These are phyloP conservation scores for Santalum album DNA, from an alignment of 164 flowering plant genomes.

Conservation along the genomic window DNA sequence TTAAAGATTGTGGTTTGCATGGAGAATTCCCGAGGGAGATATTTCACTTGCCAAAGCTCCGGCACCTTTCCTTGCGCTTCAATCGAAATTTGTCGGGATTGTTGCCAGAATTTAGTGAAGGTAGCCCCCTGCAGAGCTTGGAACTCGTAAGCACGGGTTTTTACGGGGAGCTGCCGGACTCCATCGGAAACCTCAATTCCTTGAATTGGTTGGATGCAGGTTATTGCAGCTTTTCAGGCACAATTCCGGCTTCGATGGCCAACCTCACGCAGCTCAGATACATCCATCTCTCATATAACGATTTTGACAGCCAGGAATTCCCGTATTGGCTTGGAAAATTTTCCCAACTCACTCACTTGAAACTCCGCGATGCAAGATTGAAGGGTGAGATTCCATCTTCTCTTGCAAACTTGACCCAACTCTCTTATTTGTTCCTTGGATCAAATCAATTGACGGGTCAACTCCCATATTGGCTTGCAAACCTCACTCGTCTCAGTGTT, in stretches of 20 bases:
- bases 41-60: conserved; percentile 7
- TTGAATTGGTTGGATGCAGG: background rate
- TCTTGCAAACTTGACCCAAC: background rate
- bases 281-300: background rate
- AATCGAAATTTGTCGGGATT: conserved; percentile 9
- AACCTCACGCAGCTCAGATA: background rate
- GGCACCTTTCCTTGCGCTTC: background rate
- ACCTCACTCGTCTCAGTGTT: conserved; percentile 4
- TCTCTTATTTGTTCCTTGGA: background rate
- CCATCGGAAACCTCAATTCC: conserved; percentile 14
- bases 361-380: background rate
- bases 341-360: conserved; percentile 2
- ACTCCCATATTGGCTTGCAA: conserved; percentile 13
- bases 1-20: background rate
- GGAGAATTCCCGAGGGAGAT: conserved; percentile 4
- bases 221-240: conserved; percentile 1
- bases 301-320: background rate
- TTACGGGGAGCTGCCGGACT: conserved; percentile 12
- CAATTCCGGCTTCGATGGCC: background rate
- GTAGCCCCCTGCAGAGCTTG: conserved; percentile 6
- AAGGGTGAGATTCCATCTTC: background rate
- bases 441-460: conserved; percentile 7
- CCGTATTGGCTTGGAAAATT: background rate
- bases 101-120: conserved; percentile 12
- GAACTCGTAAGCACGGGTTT: background rate